Base-by-base conservation (phyloP, 2,329 filamentous ascomycete species). In the Raffaelea deltoideospora region DNA sequence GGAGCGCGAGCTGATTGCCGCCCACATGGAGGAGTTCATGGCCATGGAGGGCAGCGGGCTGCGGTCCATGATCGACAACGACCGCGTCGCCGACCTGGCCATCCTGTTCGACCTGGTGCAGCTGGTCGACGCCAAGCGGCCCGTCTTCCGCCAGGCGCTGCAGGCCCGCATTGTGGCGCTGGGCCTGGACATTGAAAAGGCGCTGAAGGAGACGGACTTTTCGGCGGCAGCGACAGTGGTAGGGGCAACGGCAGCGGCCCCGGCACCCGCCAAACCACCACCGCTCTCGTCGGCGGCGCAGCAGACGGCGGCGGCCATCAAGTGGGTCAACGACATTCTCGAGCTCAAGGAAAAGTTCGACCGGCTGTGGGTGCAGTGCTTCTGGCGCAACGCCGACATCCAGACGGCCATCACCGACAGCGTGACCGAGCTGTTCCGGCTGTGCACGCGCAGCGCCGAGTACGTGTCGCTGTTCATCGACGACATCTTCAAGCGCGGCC, bases 401-500 rank as follows among this genome's bases (percentile, higher is more conserved):
- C 82, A 94, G 49, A 82, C 79, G 2, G 77, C 84, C 0, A 65
- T 96, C 20, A 87, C 84, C 2, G 79, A 79, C 50, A 93, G 86
- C 51, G 94, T 95, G 48, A 71, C 82, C 1, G 80, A 92, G 14
- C 93, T 96, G 49, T 94, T 98, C 65, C 96, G 95, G 53, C 60
- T 76, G n/a, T 95, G 94, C 51, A 57, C 64, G 13, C 76, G 87
- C 43, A 80, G 81, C 47, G 84, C 88, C 2, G 90, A 98, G 52
- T 94, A 85, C 52, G 79, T 96, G 6, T 98, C 90, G 0, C 68
- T 98, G 0, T 98, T 93, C 58, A 93, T 98, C 40, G 90, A 98
- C 49, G 88, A 96, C 49, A 93, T 87, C 50, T 72, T 98, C 50
- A 94, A 93, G 61, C 82, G 88, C 48, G 87, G 87, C 4, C 82